Base-by-base conservation (phyloP, 2,329 filamentous ascomycete species). In the Verticillium isaacii region DNA sequence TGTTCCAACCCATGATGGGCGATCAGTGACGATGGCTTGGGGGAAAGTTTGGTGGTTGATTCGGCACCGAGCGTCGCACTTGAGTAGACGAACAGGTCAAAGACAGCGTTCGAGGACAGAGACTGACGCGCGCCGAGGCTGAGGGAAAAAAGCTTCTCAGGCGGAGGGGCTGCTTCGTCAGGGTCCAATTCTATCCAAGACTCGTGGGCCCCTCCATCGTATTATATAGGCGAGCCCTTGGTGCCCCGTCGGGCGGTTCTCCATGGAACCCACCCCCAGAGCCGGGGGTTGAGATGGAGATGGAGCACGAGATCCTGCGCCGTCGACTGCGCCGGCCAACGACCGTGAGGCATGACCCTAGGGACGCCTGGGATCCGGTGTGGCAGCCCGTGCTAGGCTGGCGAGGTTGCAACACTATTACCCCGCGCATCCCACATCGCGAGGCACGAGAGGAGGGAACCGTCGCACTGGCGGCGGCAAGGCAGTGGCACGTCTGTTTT, bases 1-100 rank as follows among this genome's bases (percentile, higher is more conserved):
- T 73, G 65, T 66, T 73, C 45, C 64, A 65, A 50, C 65, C 66
- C 66, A 68, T 68, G 25, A 5, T 64, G 62, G 29, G n/a, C 45
- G 45, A 52, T 14, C 34, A 36, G 34, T 36, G 45, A 25, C 19
- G 45, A 5, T 1, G n/a, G 12, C n/a, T 52, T 52, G 45, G 12
- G 45, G 12, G 14, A 25, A 14, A 1, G 17, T 25, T 14, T 11
- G 45, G 8, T 9, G 14, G n/a, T 52, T 9, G 19, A 11, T 52
- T 9, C 14, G 9, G 34, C 34, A 36, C 9, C 34, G 19, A 23
- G n/a, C 23, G 8, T 41, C 37, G 37, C 37, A 17, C 37, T 19
- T 41, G 37, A 25, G 11, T 14, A n/a, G 9, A 23, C 2, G 19
- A 52, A 19, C 45, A 23, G 19, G 45, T 23, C 19, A 52, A 19